Evolutionary conservation across 805 yeast genomes (phyloP), one percentile per base, ranked within the genome.

Genomic region (Candida peoriensis): DNA sequence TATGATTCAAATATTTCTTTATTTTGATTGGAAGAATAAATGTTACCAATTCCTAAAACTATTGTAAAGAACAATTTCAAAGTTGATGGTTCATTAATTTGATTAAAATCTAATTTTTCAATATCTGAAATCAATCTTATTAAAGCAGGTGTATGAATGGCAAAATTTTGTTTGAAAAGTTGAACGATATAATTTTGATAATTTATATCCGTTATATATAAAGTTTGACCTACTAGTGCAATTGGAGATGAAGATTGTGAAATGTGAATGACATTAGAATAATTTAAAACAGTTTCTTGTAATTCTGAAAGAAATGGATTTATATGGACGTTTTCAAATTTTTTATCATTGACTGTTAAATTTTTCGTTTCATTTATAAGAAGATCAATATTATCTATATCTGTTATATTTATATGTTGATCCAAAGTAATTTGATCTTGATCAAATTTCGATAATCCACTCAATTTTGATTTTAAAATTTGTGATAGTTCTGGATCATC

Each of bases 31-130:
- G 44, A 21, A 1, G 56, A 50, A 26, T 41, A 54, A 4, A 46
- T 24, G 4, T 55, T 50, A 2, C 54, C 58, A 8, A 51, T 20
- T 4, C 58, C 61, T 20, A 47, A 44, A 5, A 56, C 34, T 2
- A 48, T 37, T 26, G 50, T 44, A 39, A 54, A 38, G n/a, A 58
- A 33, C 5, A 55, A 34, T 23, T 51, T 54, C 14, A 45, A 39
- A 3, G 57, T 50, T 2, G 35, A 34, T 3, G 37, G 37, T 3
- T 34, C 32, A 1, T 8, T n/a, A 16, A 41, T 41, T 3, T 36
- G 17, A 7, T 51, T 36, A 27, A 51, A 56, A 5, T 44, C 41
- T 43, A 53, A 37, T 1, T 24, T 8, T 14, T 36, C 38, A 5
- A 52, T 20, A 2, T 27, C 30, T 1, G 44, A 34, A 11, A 46